These are phyloP conservation scores for Arbutus unedo DNA, from an alignment of 148 eudicot species.

Conservation along the genomic window DNA sequence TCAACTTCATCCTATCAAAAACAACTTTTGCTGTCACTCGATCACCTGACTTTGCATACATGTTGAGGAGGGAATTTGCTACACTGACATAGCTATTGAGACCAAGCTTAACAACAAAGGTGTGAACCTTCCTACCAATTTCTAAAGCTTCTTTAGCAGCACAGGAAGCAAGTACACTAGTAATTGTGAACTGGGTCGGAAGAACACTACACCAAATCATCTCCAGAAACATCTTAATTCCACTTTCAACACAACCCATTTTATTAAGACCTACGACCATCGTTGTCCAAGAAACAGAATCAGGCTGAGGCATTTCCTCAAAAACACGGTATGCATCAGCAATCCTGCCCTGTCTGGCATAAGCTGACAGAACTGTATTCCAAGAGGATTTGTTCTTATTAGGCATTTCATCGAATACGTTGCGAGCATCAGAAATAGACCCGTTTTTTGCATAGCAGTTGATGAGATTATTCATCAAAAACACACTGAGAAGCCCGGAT, in stretches of 20 bases:
- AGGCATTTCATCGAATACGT: conserved; percentile 57
- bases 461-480: conserved; percentile 56
- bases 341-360: conserved; percentile 52
- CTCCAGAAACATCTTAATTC: conserved; percentile 43
- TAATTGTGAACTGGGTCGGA: conserved; percentile 59
- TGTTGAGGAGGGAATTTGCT: conserved; percentile 69
- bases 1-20: conserved; percentile 51
- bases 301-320: conserved; percentile 40
- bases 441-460: conserved; percentile 54
- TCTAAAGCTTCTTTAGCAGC: conserved; percentile 36
- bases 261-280: conserved; percentile 63
- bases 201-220: conserved; percentile 38
- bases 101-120: conserved; percentile 57
- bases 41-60: conserved; percentile 78
- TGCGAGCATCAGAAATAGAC: conserved; percentile 39
- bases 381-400: conserved; percentile 45
- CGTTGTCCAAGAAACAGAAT: conserved; percentile 47
- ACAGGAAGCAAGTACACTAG: conserved; percentile 63
- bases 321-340: conserved; percentile 38
- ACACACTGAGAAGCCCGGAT: conserved; percentile 51
- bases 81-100: conserved; percentile 47
- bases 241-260: conserved; percentile 41
- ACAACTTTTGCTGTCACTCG: conserved; percentile 36
- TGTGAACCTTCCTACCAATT: conserved; percentile 62
- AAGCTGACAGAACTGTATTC: conserved; percentile 66